Evolutionary conservation across 768 basidiomycete species (phyloP).

Genomic region (Scleroderma bovista): DNA sequence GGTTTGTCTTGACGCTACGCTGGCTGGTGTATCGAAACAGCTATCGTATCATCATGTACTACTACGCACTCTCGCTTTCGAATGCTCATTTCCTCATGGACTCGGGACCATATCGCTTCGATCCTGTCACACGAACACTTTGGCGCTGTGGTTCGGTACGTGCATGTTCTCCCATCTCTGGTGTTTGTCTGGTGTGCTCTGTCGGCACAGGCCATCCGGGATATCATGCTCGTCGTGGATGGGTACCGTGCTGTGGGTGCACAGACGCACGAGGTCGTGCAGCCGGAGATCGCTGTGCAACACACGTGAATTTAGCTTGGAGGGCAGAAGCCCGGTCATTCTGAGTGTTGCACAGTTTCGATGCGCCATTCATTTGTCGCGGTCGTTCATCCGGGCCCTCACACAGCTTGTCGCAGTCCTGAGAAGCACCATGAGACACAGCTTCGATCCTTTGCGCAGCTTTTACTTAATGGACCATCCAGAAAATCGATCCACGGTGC

Average conservation of each 20-base stretch:
- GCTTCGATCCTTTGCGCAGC: slow-evolving; percentile 56
- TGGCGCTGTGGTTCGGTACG: slow-evolving; percentile 42
- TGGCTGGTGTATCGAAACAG: slow-evolving; percentile 30
- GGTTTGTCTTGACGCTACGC: neutral
- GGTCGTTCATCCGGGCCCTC: neutral
- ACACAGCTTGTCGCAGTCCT: slow-evolving; percentile 44
- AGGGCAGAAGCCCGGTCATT: slow-evolving; percentile 55
- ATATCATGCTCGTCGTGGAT: neutral
- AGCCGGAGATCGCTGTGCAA: slow-evolving; percentile 72
- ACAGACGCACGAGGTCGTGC: neutral
- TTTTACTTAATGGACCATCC: slow-evolving; percentile 60
- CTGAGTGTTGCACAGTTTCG: slow-evolving; percentile 92
- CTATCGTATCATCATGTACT: slow-evolving; percentile 80
- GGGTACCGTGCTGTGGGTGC: neutral
- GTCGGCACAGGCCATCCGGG: slow-evolving; percentile 2
- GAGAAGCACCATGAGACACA: slow-evolving; percentile 92
- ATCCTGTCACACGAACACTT: slow-evolving; percentile 51
- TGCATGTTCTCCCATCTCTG: slow-evolving; percentile 41
- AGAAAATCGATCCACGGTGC: slow-evolving; percentile 44
- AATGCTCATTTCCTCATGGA: slow-evolving; percentile 82
- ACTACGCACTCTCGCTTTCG: slow-evolving; percentile 72
- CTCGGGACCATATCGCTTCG: slow-evolving; percentile 73
- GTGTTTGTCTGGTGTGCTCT: slow-evolving; percentile 28
- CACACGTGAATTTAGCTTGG: slow-evolving; percentile 59
- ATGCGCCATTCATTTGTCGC: slow-evolving; percentile 34